Percentiles rank a stretch among this genome's conserved stretches.
phyloP scores from a whole-genome alignment of 2,329 filamentous ascomycete genomes.

The Aspergillus oerlinghausenensis region DNA sequence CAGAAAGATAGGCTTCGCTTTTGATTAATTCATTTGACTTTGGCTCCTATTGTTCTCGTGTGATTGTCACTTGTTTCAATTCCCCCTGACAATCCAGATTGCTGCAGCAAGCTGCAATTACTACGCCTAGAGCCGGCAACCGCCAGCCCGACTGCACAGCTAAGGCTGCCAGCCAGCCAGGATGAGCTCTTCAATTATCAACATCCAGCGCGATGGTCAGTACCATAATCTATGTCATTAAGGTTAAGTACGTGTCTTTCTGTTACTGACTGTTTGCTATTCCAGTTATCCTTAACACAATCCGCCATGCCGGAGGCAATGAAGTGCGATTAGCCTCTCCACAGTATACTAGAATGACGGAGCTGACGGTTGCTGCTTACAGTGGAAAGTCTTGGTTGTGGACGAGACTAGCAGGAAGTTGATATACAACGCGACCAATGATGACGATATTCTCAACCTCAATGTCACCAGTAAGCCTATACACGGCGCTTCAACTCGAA shows the following conservation, averaged over 20 bases:
- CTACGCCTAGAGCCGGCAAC: constrained; percentile 3
- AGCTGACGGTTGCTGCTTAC: constrained; percentile 23
- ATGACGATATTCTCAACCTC: constrained; percentile 95
- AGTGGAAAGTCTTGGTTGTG: constrained; percentile 97
- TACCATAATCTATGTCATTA: constrained; percentile 4
- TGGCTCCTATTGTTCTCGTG: neutral
- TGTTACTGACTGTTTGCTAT: constrained; percentile 9
- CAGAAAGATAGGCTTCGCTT: constrained; percentile 14
- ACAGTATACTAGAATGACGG: constrained; percentile 20
- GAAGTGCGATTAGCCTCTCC: constrained; percentile 56
- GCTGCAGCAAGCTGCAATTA: neutral
- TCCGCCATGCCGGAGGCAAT: constrained; percentile 72
- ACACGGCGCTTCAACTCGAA: neutral
- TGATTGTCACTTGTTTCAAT: neutral
- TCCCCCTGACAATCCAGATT: neutral
- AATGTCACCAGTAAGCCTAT: constrained; percentile 79
- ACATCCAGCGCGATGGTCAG: constrained; percentile 74
- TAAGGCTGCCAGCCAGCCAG: constrained; percentile 42
- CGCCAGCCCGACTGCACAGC: constrained; percentile 15
- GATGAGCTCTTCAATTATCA: constrained; percentile 81
- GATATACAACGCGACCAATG: constrained; percentile 83
- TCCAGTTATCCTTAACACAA: constrained; percentile 66
- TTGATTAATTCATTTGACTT: neutral
- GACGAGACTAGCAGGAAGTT: constrained; percentile 80
- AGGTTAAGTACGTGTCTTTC: neutral